Conservation (phyloP, 371 early-diverging fungal genomes). For the Amoeboaphelidium occidentale region DNA sequence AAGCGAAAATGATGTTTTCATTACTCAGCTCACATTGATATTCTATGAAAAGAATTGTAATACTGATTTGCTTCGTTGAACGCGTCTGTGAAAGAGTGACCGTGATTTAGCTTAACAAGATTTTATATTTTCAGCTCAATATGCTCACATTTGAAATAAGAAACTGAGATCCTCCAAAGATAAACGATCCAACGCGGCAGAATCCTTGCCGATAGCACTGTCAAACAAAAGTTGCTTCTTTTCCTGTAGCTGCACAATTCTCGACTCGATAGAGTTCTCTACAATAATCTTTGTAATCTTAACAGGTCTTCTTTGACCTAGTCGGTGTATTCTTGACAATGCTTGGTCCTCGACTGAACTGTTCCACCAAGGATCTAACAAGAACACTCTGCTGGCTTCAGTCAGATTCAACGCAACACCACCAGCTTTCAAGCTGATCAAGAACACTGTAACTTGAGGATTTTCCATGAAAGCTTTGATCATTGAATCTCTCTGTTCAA, state of each 20-base stretch:
- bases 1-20: no score
- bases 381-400: conserved; percentile 74
- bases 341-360: conserved; percentile 44
- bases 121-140: no score
- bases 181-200: no score
- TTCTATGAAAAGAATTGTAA: no score
- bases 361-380: conserved; percentile 73
- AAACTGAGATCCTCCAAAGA: no score
- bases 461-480: conserved; percentile 51
- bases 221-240: conserved; percentile 81
- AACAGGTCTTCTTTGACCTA: conserved; percentile 59
- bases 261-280: conserved; percentile 81
- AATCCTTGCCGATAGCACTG: conserved; percentile 53
- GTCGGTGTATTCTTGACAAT: conserved; percentile 18
- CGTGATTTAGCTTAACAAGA: no score
- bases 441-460: conserved; percentile 57
- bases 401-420: conserved; percentile 88
- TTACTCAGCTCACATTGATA: no score
- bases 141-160: no score
- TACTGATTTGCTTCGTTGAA: no score
- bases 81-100: no score
- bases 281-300: conserved; percentile 38
- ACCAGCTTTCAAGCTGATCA: conserved; percentile 75
- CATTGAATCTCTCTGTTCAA: conserved; percentile 49
- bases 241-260: conserved; percentile 77